These are phyloP conservation scores for Biscogniauxia marginata DNA, from an alignment of 2,329 filamentous ascomycete genomes.

Conservation along the genomic window DNA sequence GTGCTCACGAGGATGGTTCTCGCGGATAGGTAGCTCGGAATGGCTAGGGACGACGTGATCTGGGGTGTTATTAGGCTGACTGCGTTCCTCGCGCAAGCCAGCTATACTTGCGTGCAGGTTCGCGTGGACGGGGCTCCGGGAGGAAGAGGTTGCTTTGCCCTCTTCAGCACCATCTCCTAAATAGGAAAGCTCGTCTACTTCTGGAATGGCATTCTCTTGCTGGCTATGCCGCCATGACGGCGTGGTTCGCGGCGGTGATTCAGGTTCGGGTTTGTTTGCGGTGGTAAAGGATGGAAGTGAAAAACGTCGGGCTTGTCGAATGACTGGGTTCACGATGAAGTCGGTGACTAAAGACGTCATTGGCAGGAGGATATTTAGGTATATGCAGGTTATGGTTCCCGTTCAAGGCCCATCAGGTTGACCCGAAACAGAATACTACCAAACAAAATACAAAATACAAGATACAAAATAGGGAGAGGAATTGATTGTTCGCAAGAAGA, in stretches of 20 bases:
- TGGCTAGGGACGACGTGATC: conserved; percentile 4
- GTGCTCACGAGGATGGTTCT: conserved; percentile 8
- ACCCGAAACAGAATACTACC: background rate
- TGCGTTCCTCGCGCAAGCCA: conserved; percentile 6
- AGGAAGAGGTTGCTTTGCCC: conserved; percentile 24
- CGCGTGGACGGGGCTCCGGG: conserved; percentile 26
- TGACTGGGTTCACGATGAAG: conserved; percentile 64
- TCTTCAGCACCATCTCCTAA: conserved; percentile 23
- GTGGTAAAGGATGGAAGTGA: conserved; percentile 47
- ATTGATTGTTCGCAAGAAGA: background rate
- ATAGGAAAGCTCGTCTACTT: conserved; percentile 30
- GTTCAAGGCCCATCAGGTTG: conserved; percentile 14
- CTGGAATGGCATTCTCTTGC: conserved; percentile 30
- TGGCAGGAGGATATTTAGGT: conserved; percentile 11
- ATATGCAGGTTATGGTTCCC: conserved; percentile 11
- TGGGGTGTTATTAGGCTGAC: conserved; percentile 5
- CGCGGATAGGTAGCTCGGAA: conserved; percentile 5
- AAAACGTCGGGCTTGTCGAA: conserved; percentile 64
- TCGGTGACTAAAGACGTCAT: conserved; percentile 66
- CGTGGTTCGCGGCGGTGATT: conserved; percentile 34
- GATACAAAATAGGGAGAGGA: background rate
- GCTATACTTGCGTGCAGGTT: conserved; percentile 11
- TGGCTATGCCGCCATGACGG: conserved; percentile 16
- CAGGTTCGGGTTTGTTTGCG: conserved; percentile 34
- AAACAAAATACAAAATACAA: background rate